Base-by-base conservation (phyloP, 176 grass and related monocot genomes). In the Oryza meyeriana region DNA sequence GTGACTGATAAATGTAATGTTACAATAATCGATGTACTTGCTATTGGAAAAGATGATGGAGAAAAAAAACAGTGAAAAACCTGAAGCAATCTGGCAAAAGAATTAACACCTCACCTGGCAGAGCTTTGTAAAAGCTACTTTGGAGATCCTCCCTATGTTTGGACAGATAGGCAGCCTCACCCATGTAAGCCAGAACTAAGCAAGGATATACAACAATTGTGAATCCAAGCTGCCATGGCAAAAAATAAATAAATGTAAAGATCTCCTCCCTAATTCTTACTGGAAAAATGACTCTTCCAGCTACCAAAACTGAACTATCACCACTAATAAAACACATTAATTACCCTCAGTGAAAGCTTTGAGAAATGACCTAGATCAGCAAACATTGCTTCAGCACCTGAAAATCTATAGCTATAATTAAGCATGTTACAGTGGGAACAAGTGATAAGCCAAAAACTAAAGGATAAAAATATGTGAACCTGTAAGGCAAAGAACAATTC, bases 331-430 rank as follows among this genome's bases (percentile, higher is more conserved):
- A 59, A 1, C 52, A 73, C 10, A 22, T 61, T 72, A 91, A 26
- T 62, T 76, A 91, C 89, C 89, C 94, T 91, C 16, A 96, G 72
- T 29, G 94, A 93, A 71, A 89, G 76, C 52, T 96, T 96, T 42
- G 94, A 96, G 80, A 96, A 96, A 75, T 96, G 94, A 14, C 94
- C 94, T 25, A 97, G 92, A 55, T 97, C 94, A 66, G 94, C 94
- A 91, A 97, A 97, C 94, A 97, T 94, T 24, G 94, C 90, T 83
- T 97, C 94, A 72, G 88, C 94, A 79, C 94, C 94, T 97, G 77
- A 76, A 69, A 85, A 81, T 39, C 7, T 41, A 42, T 7, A 69
- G 28, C 14, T 64, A 13, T 39, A 41, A 74, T 66, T 67, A 55
- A 85, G 69, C 62, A 45, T 45, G 73, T 77, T 27, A 63, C 18